Conservation (phyloP, 768 basidiomycete genomes). For the Phallus indusiatus region DNA sequence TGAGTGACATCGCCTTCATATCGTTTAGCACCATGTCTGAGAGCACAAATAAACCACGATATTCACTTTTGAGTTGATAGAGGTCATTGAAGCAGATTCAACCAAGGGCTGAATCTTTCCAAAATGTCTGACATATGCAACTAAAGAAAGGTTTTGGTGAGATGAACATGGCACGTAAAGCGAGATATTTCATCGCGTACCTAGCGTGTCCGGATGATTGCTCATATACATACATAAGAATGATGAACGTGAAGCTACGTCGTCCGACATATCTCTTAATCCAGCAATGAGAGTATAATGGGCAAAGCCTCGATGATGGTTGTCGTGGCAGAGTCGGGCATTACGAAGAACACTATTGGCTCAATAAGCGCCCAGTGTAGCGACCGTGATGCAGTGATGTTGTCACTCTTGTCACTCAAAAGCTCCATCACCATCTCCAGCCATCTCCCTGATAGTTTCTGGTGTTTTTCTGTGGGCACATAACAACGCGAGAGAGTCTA, state of each 20-base stretch:
- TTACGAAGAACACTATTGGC: too few species aligned
- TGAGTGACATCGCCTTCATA: conserved; percentile 57
- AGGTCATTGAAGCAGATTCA: conserved; percentile 57
- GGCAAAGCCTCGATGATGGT: neutral
- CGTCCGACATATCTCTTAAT: conserved; percentile 47
- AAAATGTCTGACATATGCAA: conserved; percentile 73
- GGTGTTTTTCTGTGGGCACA: too few species aligned
- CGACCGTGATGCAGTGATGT: too few species aligned
- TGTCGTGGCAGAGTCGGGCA: neutral
- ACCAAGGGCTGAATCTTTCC: conserved; percentile 52
- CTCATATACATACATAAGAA: conserved; percentile 84
- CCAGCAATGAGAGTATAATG: neutral
- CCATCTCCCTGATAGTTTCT: too few species aligned
- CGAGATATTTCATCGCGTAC: neutral
- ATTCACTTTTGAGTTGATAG: conserved; percentile 56
- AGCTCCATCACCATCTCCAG: too few species aligned
- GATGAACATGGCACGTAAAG: neutral
- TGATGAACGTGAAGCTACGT: conserved; percentile 63
- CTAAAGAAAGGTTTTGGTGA: conserved; percentile 17
- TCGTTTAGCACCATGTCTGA: conserved; percentile 7
- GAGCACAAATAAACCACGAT: neutral
- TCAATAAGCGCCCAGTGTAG: too few species aligned
- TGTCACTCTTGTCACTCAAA: too few species aligned
- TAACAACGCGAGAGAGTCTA: too few species aligned
- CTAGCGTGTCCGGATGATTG: conserved; percentile 68